phyloP scores from a whole-genome alignment of 2,329 filamentous ascomycete genomes.

The Colletotrichum euphorbiae region DNA sequence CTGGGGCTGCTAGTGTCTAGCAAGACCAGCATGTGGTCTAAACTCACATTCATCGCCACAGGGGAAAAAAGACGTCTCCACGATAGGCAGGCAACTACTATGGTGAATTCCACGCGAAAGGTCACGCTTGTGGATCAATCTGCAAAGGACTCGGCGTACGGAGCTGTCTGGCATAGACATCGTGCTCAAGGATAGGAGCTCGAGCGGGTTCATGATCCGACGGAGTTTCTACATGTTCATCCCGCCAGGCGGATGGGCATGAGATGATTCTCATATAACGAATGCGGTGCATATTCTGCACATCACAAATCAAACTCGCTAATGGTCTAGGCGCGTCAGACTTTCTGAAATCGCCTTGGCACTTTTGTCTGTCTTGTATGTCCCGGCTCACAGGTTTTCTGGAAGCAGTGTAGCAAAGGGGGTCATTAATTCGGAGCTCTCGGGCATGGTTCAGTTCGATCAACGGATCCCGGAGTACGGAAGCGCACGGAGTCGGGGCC shows the following conservation, averaged over 20 bases:
- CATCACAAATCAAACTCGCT: constrained; percentile 35
- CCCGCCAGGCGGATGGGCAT: neutral
- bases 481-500: constrained; percentile 9
- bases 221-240: neutral
- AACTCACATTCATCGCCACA: neutral
- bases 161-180: constrained; percentile 28
- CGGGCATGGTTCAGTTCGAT: neutral
- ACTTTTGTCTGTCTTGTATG: neutral
- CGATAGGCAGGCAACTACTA: neutral
- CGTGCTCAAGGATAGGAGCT: constrained; percentile 20
- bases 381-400: neutral
- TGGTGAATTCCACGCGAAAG: neutral
- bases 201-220: neutral
- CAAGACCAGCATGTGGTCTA: neutral
- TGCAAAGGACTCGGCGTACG: neutral
- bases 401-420: neutral
- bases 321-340: constrained; percentile 28
- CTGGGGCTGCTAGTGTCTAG: too few relatives aligned
- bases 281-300: constrained; percentile 19
- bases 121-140: neutral
- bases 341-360: constrained; percentile 16
- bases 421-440: neutral
- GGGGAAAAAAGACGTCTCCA: neutral
- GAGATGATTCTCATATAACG: constrained; percentile 22
- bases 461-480: constrained; percentile 20